Conservation (phyloP, 305 asterid genomes). For the Solanum chacoense region DNA sequence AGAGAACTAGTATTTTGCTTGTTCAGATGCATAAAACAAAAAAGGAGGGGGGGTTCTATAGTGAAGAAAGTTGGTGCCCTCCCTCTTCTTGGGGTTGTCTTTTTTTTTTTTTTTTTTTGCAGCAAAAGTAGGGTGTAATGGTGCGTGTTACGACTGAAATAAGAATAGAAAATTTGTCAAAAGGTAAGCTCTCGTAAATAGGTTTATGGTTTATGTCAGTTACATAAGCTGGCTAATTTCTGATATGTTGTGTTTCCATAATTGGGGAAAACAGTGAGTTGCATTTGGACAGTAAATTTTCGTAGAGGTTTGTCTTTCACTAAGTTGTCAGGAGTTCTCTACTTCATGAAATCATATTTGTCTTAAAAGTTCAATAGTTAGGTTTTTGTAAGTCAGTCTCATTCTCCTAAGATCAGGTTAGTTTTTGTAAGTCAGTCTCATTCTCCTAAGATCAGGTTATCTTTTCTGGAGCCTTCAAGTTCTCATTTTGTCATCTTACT, state of each 20-base stretch:
- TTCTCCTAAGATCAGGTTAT: neutral
- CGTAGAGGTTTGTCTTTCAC: neutral
- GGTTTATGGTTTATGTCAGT: neutral
- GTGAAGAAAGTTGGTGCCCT: too few species aligned
- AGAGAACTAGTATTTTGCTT: neutral
- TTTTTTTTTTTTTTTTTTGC: neutral
- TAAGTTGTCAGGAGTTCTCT: neutral
- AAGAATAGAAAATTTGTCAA: neutral
- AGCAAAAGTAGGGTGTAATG: neutral
- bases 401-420: neutral
- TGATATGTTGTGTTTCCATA: neutral
- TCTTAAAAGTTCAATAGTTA: neutral
- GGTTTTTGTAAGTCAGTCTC: neutral
- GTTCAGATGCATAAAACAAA: neutral
- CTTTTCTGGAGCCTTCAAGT: neutral
- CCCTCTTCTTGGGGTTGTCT: neutral
- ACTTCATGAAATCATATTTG: neutral
- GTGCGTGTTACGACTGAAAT: neutral
- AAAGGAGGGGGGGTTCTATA: neutral
- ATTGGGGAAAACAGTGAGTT: neutral
- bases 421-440: neutral
- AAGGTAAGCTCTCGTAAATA: neutral
- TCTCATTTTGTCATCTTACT: neutral
- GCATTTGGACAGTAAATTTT: neutral
- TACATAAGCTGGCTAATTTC: neutral